A percentile compares a stretch with the other conserved stretches of the same genome.
Evolutionary conservation across 2,329 filamentous ascomycete species (phyloP).

Genomic region (Alternaria tenuissima): DNA sequence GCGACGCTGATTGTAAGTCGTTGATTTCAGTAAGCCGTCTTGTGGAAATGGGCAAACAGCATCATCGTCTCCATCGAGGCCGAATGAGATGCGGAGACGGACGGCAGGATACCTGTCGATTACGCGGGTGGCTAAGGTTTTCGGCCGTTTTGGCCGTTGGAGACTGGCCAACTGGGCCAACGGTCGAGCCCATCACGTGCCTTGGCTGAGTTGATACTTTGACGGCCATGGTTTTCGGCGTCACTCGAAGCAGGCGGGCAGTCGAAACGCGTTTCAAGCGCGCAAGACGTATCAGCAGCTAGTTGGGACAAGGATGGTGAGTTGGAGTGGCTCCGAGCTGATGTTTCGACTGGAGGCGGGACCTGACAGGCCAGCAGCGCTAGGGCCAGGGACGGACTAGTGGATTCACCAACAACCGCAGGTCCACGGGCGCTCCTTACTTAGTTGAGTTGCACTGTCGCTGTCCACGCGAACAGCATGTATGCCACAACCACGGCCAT

Average conservation of each 20-base stretch:
- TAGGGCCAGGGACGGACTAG: constrained; percentile 16
- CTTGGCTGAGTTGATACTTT: background rate
- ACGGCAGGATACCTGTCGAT: constrained; percentile 7
- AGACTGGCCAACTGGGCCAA: constrained; percentile 11
- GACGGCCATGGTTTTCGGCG: background rate
- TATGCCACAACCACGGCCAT: constrained; percentile 9
- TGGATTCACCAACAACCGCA: constrained; percentile 1
- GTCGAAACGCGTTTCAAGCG: constrained; percentile 13
- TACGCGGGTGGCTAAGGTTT: constrained; percentile 15
- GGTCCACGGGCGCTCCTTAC: constrained; percentile 18
- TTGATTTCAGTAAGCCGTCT: background rate
- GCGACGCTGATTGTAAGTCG: background rate
- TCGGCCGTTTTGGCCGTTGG: constrained; percentile 17
- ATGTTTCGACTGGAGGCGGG: constrained; percentile 23
- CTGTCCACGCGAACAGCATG: constrained; percentile 18
- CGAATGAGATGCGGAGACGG: background rate
- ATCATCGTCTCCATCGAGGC: background rate
- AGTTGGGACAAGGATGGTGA: constrained; percentile 10
- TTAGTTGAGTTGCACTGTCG: constrained; percentile 12
- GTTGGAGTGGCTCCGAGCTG: constrained; percentile 18
- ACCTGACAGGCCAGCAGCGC: constrained; percentile 13
- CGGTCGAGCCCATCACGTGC: constrained; percentile 10
- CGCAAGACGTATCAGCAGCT: constrained; percentile 15
- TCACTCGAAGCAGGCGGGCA: background rate
- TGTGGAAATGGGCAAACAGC: background rate